Evolutionary conservation across 2,329 filamentous ascomycete species (phyloP).

Genomic region (Chalara sp.): DNA sequence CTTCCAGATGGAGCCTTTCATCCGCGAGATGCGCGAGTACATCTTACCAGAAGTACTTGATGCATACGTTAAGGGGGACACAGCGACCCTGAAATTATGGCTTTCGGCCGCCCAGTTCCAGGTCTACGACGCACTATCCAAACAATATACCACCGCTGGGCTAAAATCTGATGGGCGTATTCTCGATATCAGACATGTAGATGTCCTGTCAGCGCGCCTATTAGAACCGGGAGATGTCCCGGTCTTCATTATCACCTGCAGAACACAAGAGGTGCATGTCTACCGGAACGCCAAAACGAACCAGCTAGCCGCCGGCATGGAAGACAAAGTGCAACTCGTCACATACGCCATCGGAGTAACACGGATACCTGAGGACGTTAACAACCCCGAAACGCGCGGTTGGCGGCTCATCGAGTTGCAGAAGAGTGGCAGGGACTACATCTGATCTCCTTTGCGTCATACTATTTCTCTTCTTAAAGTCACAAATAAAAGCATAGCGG

Average conservation of each 20-base stretch:
- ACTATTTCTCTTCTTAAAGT: not conserved
- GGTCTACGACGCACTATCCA: constrained; percentile 92
- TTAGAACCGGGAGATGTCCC: constrained; percentile 82
- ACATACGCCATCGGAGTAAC: constrained; percentile 98
- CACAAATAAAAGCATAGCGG: not conserved
- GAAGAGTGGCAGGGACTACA: constrained; percentile 92
- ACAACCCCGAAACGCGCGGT: constrained; percentile 91
- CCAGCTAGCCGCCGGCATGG: constrained; percentile 91
- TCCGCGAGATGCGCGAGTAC: constrained; percentile 94
- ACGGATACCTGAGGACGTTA: constrained; percentile 87
- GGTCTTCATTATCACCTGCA: constrained; percentile 93
- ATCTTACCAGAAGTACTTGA: constrained; percentile 96
- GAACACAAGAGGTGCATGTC: constrained; percentile 96
- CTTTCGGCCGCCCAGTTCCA: constrained; percentile 93
- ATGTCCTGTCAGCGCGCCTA: constrained; percentile 75
- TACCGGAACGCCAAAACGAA: constrained; percentile 88
- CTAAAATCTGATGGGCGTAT: constrained; percentile 94
- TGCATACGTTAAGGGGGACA: constrained; percentile 94
- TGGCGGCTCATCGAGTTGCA: constrained; percentile 98
- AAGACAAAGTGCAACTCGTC: constrained; percentile 96
- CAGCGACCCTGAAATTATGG: constrained; percentile 87
- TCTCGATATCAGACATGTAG: constrained; percentile 89
- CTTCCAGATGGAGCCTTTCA: constrained; percentile 92
- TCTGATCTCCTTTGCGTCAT: constrained; percentile 36
- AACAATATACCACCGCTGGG: constrained; percentile 90